Percentiles rank a stretch among this genome's conserved stretches.
Conservation (phyloP, 1,284 basidiomycete species). For the Phellinidium pouzarii region DNA sequence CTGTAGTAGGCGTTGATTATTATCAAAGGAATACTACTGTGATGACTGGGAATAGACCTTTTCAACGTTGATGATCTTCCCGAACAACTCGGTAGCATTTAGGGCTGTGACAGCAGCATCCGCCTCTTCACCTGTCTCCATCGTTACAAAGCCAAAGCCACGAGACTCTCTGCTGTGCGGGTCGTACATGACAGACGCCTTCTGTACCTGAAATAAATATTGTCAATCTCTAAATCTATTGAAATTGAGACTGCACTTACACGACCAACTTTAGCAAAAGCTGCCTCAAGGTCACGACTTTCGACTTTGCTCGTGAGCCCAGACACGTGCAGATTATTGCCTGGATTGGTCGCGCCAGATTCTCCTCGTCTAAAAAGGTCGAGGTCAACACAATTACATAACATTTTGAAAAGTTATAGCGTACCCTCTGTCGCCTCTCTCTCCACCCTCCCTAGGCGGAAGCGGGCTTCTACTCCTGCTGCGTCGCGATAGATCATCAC, state of each 20-base stretch:
- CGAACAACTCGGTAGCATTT: conserved; percentile 79
- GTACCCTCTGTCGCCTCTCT: conserved; percentile 36
- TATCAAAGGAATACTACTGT: conserved; percentile 14
- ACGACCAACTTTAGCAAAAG: conserved; percentile 85
- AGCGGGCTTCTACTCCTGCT: conserved; percentile 68
- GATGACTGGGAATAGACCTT: conserved; percentile 46
- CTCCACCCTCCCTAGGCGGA: conserved; percentile 35
- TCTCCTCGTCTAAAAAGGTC: conserved; percentile 25
- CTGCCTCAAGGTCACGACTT: conserved; percentile 80
- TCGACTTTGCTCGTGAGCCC: conserved; percentile 77
- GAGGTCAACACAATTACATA: conserved; percentile 9
- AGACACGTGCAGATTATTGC: conserved; percentile 96
- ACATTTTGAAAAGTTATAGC: neutral
- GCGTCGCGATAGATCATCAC: conserved; percentile 50
- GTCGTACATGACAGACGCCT: conserved; percentile 95
- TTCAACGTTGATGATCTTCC: conserved; percentile 81
- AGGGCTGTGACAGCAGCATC: conserved; percentile 83
- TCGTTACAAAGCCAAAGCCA: conserved; percentile 97
- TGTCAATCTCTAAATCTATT: neutral
- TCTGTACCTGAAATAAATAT: conserved; percentile 51
- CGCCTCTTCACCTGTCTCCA: conserved; percentile 83
- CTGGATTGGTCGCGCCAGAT: conserved; percentile 62
- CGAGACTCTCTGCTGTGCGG: conserved; percentile 94
- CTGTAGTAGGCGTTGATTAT: conserved; percentile 32
- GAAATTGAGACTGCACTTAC: conserved; percentile 41